Evolutionary conservation across 768 basidiomycete species (phyloP).

Genomic region (Serendipita indica): DNA sequence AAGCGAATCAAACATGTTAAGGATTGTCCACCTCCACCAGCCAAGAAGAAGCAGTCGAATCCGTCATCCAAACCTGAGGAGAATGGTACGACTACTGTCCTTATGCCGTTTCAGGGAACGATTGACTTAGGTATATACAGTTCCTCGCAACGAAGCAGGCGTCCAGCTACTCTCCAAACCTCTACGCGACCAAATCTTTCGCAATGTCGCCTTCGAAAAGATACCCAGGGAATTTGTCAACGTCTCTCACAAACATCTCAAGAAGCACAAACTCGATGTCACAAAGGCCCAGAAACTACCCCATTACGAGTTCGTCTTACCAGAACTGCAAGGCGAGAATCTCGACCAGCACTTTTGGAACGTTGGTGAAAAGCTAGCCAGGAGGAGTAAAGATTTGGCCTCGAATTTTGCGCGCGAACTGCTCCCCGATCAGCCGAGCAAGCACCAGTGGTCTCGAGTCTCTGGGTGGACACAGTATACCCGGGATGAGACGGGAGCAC

Average conservation of each 20-base stretch:
- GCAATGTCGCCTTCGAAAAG: constrained; percentile 43
- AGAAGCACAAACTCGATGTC: constrained; percentile 67
- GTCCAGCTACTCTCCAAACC: constrained; percentile 77
- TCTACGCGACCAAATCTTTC: constrained; percentile 76
- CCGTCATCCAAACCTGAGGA: no score
- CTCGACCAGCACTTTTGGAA: constrained; percentile 82
- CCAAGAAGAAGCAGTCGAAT: no score
- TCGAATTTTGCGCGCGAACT: constrained; percentile 35
- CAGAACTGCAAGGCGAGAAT: constrained; percentile 62
- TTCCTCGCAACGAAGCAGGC: constrained; percentile 73
- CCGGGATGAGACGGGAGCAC: constrained; percentile 54
- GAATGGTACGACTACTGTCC: no score
- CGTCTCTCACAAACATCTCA: constrained; percentile 68
- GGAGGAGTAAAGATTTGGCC: constrained; percentile 67
- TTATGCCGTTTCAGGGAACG: no score
- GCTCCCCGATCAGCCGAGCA: constrained; percentile 47
- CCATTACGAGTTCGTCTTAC: constrained; percentile 65
- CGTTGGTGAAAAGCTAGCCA: constrained; percentile 50
- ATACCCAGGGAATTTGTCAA: constrained; percentile 48
- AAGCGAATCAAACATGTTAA: no score
- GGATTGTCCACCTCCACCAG: no score
- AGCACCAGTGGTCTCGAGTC: constrained; percentile 36
- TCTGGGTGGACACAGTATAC: constrained; percentile 87
- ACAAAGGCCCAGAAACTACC: constrained; percentile 68
- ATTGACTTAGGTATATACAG: no score